These are phyloP conservation scores for Phytopythium helicoides DNA, from an alignment of 352 stramenopile species.

Conservation along the genomic window DNA sequence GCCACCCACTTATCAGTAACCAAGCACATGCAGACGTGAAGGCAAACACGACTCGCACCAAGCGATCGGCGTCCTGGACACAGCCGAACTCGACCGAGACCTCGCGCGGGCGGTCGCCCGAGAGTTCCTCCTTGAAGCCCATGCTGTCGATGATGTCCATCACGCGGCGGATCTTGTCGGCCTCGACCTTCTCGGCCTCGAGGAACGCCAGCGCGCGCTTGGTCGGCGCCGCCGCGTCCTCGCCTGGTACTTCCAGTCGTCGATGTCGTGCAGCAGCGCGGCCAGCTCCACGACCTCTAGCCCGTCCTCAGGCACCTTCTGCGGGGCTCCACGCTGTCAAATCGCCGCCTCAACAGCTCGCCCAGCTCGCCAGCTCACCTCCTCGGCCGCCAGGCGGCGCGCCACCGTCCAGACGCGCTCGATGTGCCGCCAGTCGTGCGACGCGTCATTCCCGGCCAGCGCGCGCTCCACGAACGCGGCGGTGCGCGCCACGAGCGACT, in stretches of 20 bases:
- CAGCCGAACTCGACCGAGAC: constrained; percentile 77
- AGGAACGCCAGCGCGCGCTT: constrained; percentile 66
- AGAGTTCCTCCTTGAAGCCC: constrained; percentile 85
- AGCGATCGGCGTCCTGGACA: constrained; percentile 87
- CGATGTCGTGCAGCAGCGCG: constrained; percentile 87
- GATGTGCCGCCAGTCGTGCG: constrained; percentile 87
- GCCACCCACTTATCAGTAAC: no score
- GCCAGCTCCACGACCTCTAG: constrained; percentile 82
- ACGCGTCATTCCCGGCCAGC: constrained; percentile 76
- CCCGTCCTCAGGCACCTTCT: constrained; percentile 53
- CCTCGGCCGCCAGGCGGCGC: constrained; percentile 64
- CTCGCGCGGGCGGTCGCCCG: constrained; percentile 12
- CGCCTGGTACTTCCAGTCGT: constrained; percentile 89
- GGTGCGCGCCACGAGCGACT: constrained; percentile 59
- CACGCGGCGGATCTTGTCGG: constrained; percentile 56
- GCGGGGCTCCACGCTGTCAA: neutral
- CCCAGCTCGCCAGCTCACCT: constrained; percentile 34
- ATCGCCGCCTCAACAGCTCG: no score
- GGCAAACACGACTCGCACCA: constrained; percentile 32
- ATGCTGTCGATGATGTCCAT: constrained; percentile 84
- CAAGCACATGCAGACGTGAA: neutral
- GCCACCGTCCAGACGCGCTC: constrained; percentile 84
- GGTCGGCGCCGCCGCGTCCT: constrained; percentile 33
- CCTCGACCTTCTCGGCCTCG: constrained; percentile 39
- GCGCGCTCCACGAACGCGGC: constrained; percentile 72